phyloP scores from a whole-genome alignment of 805 yeast genomes.

The Torulaspora indica region DNA sequence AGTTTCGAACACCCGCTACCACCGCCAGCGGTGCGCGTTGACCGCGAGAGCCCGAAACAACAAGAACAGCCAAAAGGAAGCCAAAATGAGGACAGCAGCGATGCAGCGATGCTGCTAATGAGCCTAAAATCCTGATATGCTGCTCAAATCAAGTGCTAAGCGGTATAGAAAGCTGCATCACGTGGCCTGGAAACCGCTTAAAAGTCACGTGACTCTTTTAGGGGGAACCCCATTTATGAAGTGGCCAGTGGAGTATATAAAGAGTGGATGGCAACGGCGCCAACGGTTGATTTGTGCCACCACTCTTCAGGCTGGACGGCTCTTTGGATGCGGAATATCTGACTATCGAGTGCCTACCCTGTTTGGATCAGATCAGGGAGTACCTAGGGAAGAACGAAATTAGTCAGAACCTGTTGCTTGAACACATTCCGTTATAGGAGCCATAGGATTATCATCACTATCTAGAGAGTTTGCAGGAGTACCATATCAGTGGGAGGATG shows the following conservation, averaged over 20 bases:
- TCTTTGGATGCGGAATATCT: background rate
- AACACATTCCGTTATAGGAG: background rate
- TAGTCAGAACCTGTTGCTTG: background rate
- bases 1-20: slow-evolving; percentile 9
- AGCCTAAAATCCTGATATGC: slow-evolving; percentile 28
- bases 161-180: too few species aligned
- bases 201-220: background rate
- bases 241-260: background rate
- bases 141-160: too few species aligned
- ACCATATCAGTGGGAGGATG: slow-evolving; percentile 8
- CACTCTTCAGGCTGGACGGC: too few species aligned
- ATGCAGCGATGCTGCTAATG: slow-evolving; percentile 32
- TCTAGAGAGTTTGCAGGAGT: slow-evolving; percentile 5
- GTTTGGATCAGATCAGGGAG: background rate
- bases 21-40: slow-evolving; percentile 10
- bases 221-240: background rate
- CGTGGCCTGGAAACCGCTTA: too few species aligned
- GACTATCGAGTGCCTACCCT: background rate
- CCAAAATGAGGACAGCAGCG: slow-evolving; percentile 18
- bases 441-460: slow-evolving; percentile 3
- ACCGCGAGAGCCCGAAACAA: background rate
- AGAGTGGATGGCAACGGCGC: background rate
- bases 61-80: background rate
- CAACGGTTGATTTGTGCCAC: background rate
- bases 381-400: background rate